Evolutionary conservation across 2,329 filamentous ascomycete species (phyloP), one percentile per base, ranked within the genome.

Genomic region (Claviceps sp.): DNA sequence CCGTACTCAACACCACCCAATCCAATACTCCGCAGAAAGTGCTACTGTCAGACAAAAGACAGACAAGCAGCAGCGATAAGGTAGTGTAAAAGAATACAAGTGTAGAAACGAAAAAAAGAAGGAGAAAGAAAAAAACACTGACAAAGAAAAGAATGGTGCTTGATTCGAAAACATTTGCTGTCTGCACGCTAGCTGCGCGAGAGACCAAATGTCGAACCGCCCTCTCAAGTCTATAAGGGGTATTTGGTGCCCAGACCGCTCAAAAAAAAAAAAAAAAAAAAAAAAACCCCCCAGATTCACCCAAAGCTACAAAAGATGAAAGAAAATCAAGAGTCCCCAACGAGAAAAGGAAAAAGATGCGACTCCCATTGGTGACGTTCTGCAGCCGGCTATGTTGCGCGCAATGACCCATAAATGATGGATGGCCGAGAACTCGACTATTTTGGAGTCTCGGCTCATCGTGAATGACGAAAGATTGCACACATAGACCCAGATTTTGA

Each of bases 201-300:
- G 54, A 56, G 58, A 45, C 23, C 9, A 11, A 34, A 48, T 40
- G 48, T 55, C 52, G 51, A 48, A 52, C 57, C 61, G 29, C 48
- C 50, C 61, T 59, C 61, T 63, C 61, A 59, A 61, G 61, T 67
- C 65, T 67, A 67, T 67, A 62, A 45, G 51, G 54, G 65, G 64
- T 68, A 66, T 67, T 67, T 62, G 58, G 62, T 65, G 62, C 60
- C 61, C 59, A 51, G 57, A 53, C 57, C 57, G 61, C 56, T 60
- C 52, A 60, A 56, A 52, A 42, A 43, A 50, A 44, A 9, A 17
- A 4, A 45, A n/a, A 26, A 26, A n/a, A n/a, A n/a, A n/a, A n/a
- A n/a, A n/a, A n/a, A n/a, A n/a, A n/a, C n/a, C n/a, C n/a, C n/a
- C n/a, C n/a, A n/a, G n/a, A n/a, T n/a, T 16, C 45, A 39, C 42